Evolutionary conservation across 75 land plant species (phyloP).

Genomic region (Adiantum capillusveneris): DNA sequence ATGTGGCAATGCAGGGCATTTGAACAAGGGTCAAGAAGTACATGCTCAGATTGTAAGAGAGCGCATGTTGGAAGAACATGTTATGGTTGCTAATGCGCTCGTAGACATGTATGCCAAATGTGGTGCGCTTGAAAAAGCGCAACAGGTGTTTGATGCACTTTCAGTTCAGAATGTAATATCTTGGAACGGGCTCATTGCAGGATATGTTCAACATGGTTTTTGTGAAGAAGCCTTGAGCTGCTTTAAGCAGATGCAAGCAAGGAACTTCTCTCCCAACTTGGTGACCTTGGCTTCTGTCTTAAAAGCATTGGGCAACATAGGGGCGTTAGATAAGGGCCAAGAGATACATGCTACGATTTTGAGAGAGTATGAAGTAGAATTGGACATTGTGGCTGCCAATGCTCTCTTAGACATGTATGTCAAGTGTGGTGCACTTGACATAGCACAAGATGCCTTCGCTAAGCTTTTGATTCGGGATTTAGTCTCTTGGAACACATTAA

Average conservation of each 20-base stretch:
- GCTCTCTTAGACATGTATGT: conserved; percentile 21
- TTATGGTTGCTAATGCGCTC: conserved; percentile 7
- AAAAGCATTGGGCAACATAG: conserved; percentile 18
- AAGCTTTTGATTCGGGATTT: not conserved
- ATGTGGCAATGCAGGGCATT: conserved; percentile 15
- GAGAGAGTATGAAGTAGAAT: not conserved
- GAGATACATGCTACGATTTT: conserved; percentile 12
- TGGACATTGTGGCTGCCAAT: conserved; percentile 11
- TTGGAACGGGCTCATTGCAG: conserved; percentile 19
- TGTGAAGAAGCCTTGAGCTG: conserved; percentile 9
- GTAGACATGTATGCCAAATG: conserved; percentile 18
- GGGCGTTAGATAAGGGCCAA: conserved; percentile 19
- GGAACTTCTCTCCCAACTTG: conserved; percentile 7
- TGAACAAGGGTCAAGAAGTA: conserved; percentile 9
- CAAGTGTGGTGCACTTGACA: conserved; percentile 16
- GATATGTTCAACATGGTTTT: conserved; percentile 13
- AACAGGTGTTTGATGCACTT: conserved; percentile 19
- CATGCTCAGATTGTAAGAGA: conserved; percentile 1
- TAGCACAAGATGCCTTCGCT: conserved; percentile 7
- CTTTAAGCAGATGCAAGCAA: conserved; percentile 9
- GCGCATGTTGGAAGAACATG: conserved; percentile 4
- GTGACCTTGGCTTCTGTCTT: conserved; percentile 20
- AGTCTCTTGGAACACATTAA: conserved; percentile 13
- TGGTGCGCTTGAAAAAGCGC: conserved; percentile 7
- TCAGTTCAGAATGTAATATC: conserved; percentile 18